phyloP scores from a whole-genome alignment of 208 protist species.

The Trypanosoma melophagium region DNA sequence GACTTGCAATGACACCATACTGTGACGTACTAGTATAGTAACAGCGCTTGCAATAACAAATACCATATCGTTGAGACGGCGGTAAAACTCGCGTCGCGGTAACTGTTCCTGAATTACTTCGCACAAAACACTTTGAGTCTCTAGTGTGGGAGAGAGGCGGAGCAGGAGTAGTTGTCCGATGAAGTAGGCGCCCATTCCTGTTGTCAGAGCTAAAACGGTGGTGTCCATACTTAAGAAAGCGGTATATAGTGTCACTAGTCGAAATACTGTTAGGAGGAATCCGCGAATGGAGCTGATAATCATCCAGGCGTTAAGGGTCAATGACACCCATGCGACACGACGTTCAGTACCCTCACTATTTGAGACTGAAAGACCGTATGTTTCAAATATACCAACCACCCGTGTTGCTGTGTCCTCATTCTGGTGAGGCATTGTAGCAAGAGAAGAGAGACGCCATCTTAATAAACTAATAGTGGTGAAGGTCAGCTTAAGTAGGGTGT shows the following conservation, averaged over 20 bases:
- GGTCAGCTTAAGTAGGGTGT: slow-evolving; percentile 45
- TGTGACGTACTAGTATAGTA: slow-evolving; percentile 40
- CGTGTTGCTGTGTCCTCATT: slow-evolving; percentile 52
- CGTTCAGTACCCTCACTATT: slow-evolving; percentile 19
- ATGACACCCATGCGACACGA: slow-evolving; percentile 27
- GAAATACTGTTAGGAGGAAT: slow-evolving; percentile 75
- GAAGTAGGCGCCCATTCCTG: slow-evolving; percentile 71
- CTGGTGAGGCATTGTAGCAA: slow-evolving; percentile 29
- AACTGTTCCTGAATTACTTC: slow-evolving; percentile 16
- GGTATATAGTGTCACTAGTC: slow-evolving; percentile 60
- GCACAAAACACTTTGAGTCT: slow-evolving; percentile 22
- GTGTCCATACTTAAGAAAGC: slow-evolving; percentile 60
- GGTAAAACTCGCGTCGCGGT: slow-evolving; percentile 13
- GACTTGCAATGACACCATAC: slow-evolving; percentile 24
- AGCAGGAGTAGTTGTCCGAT: slow-evolving; percentile 71
- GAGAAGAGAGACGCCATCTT: slow-evolving; percentile 5
- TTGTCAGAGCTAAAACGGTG: slow-evolving; percentile 57
- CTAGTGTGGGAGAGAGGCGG: slow-evolving; percentile 46
- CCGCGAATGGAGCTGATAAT: slow-evolving; percentile 71
- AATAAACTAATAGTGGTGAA: slow-evolving; percentile 52
- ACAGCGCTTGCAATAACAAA: slow-evolving; percentile 46
- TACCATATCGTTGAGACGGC: slow-evolving; percentile 60
- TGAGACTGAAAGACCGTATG: slow-evolving; percentile 39
- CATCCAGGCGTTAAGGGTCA: slow-evolving; percentile 66
- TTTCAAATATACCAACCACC: slow-evolving; percentile 49